These are phyloP conservation scores for Fusarium cyanostomum DNA, from an alignment of 2,329 filamentous ascomycete species.

Conservation along the genomic window DNA sequence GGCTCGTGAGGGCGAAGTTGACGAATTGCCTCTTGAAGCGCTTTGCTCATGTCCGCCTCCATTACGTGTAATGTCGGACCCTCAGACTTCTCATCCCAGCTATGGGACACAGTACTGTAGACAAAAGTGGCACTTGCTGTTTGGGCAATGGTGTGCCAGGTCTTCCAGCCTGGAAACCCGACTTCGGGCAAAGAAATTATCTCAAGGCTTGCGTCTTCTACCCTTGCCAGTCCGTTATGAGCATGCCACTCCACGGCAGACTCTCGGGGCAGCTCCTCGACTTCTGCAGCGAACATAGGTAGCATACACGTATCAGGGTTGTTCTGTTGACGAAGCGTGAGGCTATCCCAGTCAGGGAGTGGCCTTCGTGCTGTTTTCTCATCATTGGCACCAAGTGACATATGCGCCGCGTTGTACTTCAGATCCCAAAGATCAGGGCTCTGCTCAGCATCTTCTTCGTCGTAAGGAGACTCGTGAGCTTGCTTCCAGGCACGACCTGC, in stretches of 20 bases:
- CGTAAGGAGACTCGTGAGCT: constrained; percentile 52
- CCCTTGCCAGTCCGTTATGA: constrained; percentile 64
- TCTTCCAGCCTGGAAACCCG: constrained; percentile 39
- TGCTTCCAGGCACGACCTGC: constrained; percentile 60
- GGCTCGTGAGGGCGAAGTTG: constrained; percentile 26
- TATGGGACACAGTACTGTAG: constrained; percentile 45
- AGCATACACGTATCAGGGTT: constrained; percentile 57
- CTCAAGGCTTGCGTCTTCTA: constrained; percentile 44
- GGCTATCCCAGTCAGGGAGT: constrained; percentile 62
- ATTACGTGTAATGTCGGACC: constrained; percentile 10
- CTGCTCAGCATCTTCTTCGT: constrained; percentile 60
- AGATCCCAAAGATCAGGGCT: constrained; percentile 75
- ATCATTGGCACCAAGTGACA: constrained; percentile 50
- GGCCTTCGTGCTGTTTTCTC: constrained; percentile 34
- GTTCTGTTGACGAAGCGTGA: constrained; percentile 51
- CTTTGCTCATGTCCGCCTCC: constrained; percentile 26
- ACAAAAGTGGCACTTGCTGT: constrained; percentile 36
- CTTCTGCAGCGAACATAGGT: constrained; percentile 78
- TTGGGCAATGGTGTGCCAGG: constrained; percentile 45
- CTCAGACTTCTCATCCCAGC: not conserved
- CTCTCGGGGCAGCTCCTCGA: constrained; percentile 77
- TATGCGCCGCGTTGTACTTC: constrained; percentile 64
- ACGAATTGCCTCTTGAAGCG: constrained; percentile 38
- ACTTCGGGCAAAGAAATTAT: constrained; percentile 32
- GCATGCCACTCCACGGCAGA: constrained; percentile 87